phyloP scores from a whole-genome alignment of 2,329 filamentous ascomycete species.

The Neopestalotiopsis sp. region DNA sequence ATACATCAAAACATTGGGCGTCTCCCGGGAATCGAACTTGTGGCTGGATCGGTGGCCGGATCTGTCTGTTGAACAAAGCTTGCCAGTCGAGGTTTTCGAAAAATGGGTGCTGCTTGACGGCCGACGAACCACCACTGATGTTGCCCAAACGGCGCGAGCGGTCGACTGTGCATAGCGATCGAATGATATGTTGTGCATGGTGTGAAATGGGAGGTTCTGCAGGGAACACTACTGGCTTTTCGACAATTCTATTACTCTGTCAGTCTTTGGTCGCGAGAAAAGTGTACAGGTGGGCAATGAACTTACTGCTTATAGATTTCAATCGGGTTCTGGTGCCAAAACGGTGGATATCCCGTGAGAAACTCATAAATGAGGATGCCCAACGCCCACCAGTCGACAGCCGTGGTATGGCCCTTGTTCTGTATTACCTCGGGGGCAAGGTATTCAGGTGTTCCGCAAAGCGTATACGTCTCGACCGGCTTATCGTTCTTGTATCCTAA shows the following conservation, averaged over 20 bases:
- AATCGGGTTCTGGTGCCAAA: constrained; percentile 86
- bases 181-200: constrained; percentile 76
- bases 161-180: constrained; percentile 78
- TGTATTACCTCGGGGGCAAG: constrained; percentile 85
- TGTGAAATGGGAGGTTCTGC: constrained; percentile 67
- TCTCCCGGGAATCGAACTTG: constrained; percentile 75
- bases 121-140: constrained; percentile 72
- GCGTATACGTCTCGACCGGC: constrained; percentile 75
- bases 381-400: constrained; percentile 88
- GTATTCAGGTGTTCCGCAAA: constrained; percentile 85
- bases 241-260: constrained; percentile 66
- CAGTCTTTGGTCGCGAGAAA: constrained; percentile 15
- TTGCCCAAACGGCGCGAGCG: constrained; percentile 80
- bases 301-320: constrained; percentile 81
- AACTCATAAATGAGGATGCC: constrained; percentile 87
- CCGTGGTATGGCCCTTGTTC: constrained; percentile 76
- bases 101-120: constrained; percentile 78
- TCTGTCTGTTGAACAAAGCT: constrained; percentile 66
- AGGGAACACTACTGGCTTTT: constrained; percentile 78
- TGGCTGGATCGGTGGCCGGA: constrained; percentile 76
- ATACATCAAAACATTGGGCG: constrained; percentile 81
- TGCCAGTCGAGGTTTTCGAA: constrained; percentile 78
- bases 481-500: constrained; percentile 61
- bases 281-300: not conserved
- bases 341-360: constrained; percentile 82